These are phyloP conservation scores for Pseudoturritis turrita DNA, from an alignment of 345 rosid species.

Conservation along the genomic window DNA sequence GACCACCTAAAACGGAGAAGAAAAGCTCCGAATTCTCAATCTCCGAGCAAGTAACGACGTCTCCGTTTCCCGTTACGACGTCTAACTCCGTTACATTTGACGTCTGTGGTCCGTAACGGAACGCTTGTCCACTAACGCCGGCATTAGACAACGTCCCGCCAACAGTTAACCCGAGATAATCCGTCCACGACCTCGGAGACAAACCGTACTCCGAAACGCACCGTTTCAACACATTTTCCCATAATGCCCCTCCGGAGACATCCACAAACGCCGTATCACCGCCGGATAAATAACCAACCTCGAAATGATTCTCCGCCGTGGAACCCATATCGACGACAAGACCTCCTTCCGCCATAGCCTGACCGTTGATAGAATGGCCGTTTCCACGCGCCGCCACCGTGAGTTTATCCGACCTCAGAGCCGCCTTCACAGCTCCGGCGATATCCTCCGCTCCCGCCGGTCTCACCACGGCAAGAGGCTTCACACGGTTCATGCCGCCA, in stretches of 20 bases:
- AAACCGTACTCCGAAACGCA: conserved; percentile 53
- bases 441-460: conserved; percentile 69
- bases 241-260: conserved; percentile 91
- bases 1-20: conserved; percentile 75
- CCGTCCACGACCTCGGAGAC: conserved; percentile 95
- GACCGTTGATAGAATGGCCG: conserved; percentile 97
- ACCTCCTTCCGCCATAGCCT: conserved; percentile 84
- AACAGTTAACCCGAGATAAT: conserved; percentile 75
- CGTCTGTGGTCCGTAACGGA: conserved; percentile 87
- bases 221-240: conserved; percentile 73
- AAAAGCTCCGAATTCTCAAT: conserved; percentile 57
- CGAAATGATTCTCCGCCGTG: conserved; percentile 44
- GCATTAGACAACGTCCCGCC: conserved; percentile 97
- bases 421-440: conserved; percentile 47
- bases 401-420: conserved; percentile 44
- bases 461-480: conserved; percentile 59
- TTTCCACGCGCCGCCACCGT: conserved; percentile 96
- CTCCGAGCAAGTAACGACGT: conserved; percentile 52
- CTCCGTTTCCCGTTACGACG: conserved; percentile 81
- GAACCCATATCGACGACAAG: conserved; percentile 81
- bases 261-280: conserved; percentile 37
- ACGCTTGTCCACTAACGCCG: conserved; percentile 92
- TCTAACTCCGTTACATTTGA: conserved; percentile 86
- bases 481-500: conserved; percentile 63
- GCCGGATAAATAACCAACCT: not conserved